Evolutionary conservation across 805 yeast genomes (phyloP), one percentile per base, ranked within the genome.

Genomic region (Candida broadrunensis): DNA sequence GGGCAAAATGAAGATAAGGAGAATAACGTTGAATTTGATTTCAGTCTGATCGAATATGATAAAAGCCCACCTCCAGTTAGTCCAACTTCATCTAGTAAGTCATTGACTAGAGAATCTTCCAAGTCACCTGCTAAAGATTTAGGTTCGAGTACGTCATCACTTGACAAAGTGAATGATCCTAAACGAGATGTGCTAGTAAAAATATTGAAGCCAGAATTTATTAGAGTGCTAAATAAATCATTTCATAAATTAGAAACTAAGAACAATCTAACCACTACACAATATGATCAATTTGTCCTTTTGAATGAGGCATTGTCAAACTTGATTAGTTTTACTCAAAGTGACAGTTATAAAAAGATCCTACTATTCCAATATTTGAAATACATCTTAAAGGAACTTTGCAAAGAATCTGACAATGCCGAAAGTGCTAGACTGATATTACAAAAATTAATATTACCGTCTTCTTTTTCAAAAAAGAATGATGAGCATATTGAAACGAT

Each of bases 291-390:
- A 25, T 44, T 73, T 25, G 73, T 63, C 0, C 49, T 60, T 4
- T 66, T 70, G 47, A 72, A 73, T 50, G 56, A 65, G 1, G 50
- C 40, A 2, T 45, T 72, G 25, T 47, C 68, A 44, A 53, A 60
- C 35, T 35, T 59, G 35, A 33, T 60, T n/a, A 48, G 52, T 2
- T 56, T 63, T 32, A 43, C 50, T 5, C 60, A 57, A 20, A 30
- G 37, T 21, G 35, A 47, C 13, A 52, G 45, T 31, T 37, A 29
- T 7, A 38, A 52, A 27, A 65, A 63, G 41, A 45, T 67, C 2
- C 36, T 70, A n/a, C 43, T 64, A 11, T 67, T 64, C 38, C 74
- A 67, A 43, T 66, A 62, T 40, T 49, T 70, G 39, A 67, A 69
- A 47, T 67, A 67, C 36, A 46, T 70, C 8, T 44, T 70, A 33